Conservation (phyloP, 2,329 filamentous ascomycete species). For the Fusarium ambrosium region DNA sequence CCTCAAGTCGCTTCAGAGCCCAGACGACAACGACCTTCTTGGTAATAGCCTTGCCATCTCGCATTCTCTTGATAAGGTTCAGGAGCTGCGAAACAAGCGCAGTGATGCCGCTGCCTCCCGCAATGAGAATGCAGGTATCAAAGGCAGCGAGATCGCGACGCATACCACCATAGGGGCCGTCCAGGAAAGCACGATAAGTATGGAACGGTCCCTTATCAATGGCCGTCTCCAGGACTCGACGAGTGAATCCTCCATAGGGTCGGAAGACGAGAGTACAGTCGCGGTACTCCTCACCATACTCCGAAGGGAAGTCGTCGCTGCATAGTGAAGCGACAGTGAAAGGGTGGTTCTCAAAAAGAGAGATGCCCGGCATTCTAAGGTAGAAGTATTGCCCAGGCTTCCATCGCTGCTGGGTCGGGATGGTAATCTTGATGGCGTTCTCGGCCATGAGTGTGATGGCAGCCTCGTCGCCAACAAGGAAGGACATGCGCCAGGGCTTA, state of each 20-base stretch:
- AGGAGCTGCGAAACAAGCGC: slow-evolving; percentile 92
- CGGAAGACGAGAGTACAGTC: slow-evolving; percentile 94
- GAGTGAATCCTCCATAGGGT: slow-evolving; percentile 91
- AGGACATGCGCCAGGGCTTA: slow-evolving; percentile 82
- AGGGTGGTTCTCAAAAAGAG: slow-evolving; percentile 91
- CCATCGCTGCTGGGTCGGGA: slow-evolving; percentile 94
- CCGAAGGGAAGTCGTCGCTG: slow-evolving; percentile 92
- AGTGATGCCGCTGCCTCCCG: slow-evolving; percentile 94
- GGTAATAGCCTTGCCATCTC: slow-evolving; percentile 93
- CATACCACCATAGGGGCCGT: slow-evolving; percentile 97
- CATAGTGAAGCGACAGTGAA: slow-evolving; percentile 96
- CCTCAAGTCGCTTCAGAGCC: slow-evolving; percentile 90
- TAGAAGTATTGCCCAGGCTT: slow-evolving; percentile 95
- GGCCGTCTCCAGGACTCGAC: slow-evolving; percentile 84
- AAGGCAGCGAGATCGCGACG: slow-evolving; percentile 90
- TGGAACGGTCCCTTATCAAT: slow-evolving; percentile 90
- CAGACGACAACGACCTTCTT: slow-evolving; percentile 93
- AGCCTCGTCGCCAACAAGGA: slow-evolving; percentile 91
- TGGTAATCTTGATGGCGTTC: slow-evolving; percentile 94
- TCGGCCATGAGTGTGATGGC: slow-evolving; percentile 91
- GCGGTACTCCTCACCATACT: slow-evolving; percentile 87
- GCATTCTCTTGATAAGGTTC: slow-evolving; percentile 96
- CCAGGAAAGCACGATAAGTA: slow-evolving; percentile 91
- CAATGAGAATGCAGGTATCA: slow-evolving; percentile 92
- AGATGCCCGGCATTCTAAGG: slow-evolving; percentile 92